phyloP scores from a whole-genome alignment of 257 asterid genomes.

The Lycium barbarum region DNA sequence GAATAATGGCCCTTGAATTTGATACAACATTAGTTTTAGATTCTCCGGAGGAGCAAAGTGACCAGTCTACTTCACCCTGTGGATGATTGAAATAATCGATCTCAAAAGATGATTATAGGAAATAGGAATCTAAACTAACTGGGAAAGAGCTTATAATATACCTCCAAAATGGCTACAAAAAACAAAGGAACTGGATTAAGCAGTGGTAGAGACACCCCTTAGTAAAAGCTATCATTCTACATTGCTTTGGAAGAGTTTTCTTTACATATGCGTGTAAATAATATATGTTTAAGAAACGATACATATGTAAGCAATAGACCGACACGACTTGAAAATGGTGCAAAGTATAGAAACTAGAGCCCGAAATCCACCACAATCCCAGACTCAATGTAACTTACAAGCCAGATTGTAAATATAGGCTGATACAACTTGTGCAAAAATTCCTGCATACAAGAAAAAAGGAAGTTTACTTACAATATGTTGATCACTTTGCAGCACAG shows the following conservation, averaged over 20 bases:
- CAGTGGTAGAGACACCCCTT: no score
- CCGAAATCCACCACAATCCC: not conserved
- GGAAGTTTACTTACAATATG: slow-evolving; percentile 34
- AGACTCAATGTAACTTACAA: not conserved
- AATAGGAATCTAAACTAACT: no score
- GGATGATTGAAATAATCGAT: not conserved
- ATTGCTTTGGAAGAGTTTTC: not conserved
- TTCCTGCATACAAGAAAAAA: not conserved
- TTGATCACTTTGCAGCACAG: slow-evolving; percentile 35
- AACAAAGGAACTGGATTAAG: not conserved
- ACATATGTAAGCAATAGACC: not conserved
- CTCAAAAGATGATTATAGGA: not conserved
- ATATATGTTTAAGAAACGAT: not conserved
- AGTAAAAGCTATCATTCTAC: no score
- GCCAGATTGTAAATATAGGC: no score
- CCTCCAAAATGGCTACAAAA: not conserved
- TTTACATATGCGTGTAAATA: not conserved
- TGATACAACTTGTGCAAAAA: no score
- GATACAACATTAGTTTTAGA: not conserved
- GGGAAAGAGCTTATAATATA: not conserved
- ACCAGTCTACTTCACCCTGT: slow-evolving; percentile 44
- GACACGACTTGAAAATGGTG: no score
- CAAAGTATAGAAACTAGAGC: not conserved
- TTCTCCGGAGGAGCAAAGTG: slow-evolving; percentile 30
- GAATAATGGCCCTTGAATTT: slow-evolving; percentile 25